phyloP scores from a whole-genome alignment of 1,139 yeast genomes.

The Barnettozyma hawaiiensis region DNA sequence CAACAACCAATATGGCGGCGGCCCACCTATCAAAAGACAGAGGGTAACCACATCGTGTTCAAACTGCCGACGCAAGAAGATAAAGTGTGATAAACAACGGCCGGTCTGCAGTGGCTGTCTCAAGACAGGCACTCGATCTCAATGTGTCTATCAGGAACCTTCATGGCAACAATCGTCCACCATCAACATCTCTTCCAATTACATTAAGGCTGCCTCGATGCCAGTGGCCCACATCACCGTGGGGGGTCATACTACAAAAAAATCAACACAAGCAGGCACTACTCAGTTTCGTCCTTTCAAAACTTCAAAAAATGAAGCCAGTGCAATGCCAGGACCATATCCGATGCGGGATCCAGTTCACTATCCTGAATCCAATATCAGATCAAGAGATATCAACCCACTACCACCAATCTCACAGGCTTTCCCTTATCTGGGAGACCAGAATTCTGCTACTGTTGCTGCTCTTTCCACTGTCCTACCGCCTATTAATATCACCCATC shows the following conservation, averaged over 20 bases:
- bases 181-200: slow-evolving; percentile 10
- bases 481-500: background rate
- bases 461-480: background rate
- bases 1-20: slow-evolving; percentile 8
- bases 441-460: no score
- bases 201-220: slow-evolving; percentile 18
- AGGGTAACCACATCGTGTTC: slow-evolving; percentile 34
- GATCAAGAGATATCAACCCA: background rate
- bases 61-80: slow-evolving; percentile 38
- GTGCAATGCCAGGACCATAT: background rate
- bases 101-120: slow-evolving; percentile 27
- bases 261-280: background rate
- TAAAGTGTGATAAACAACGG: slow-evolving; percentile 30
- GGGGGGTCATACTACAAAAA: background rate
- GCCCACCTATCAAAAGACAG: slow-evolving; percentile 22
- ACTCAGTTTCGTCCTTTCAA: background rate
- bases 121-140: slow-evolving; percentile 21
- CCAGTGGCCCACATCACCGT: slow-evolving; percentile 20
- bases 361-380: background rate
- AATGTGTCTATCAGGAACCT: slow-evolving; percentile 26
- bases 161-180: slow-evolving; percentile 18
- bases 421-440: background rate
- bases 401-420: background rate
- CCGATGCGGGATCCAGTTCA: background rate
- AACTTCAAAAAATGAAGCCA: background rate